These are phyloP conservation scores for Auriscalpium vulgare DNA, from an alignment of 768 basidiomycete genomes.

Conservation along the genomic window DNA sequence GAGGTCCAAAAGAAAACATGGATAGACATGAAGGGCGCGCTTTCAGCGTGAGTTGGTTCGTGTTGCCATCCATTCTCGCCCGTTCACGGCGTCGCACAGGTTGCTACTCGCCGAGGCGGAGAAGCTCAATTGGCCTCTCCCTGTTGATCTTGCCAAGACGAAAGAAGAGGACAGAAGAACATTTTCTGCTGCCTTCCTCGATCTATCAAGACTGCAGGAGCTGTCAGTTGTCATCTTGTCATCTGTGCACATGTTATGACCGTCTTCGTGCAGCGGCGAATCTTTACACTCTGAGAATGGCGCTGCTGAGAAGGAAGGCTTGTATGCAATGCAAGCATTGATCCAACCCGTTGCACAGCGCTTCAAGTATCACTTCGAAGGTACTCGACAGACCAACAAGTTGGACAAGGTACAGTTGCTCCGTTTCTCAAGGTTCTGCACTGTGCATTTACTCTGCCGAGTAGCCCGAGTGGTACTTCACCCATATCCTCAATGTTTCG, in stretches of 20 bases:
- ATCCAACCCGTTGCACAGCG: slow-evolving; percentile 76
- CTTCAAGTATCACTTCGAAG: slow-evolving; percentile 95
- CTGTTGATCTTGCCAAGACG: slow-evolving; percentile 54
- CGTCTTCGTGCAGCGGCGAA: slow-evolving; percentile 37
- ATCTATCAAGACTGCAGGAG: slow-evolving; percentile 68
- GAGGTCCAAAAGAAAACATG: slow-evolving; percentile 66
- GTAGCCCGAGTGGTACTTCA: slow-evolving; percentile 97
- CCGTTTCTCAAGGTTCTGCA: not conserved
- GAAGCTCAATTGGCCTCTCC: slow-evolving; percentile 77
- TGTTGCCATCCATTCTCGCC: slow-evolving; percentile 2
- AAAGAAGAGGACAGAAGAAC: slow-evolving; percentile 41
- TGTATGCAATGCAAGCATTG: slow-evolving; percentile 82
- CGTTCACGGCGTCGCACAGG: slow-evolving; percentile 30
- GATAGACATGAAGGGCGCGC: slow-evolving; percentile 57
- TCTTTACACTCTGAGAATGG: slow-evolving; percentile 28
- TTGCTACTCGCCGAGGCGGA: slow-evolving; percentile 58
- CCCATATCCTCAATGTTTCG: slow-evolving; percentile 79
- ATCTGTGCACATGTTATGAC: slow-evolving; percentile 3
- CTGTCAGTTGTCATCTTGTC: slow-evolving; percentile 42
- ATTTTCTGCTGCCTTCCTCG: slow-evolving; percentile 75
- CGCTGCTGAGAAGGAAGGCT: slow-evolving; percentile 39
- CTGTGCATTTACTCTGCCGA: not conserved
- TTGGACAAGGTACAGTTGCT: slow-evolving; percentile 68
- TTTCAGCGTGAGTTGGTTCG: slow-evolving; percentile 43
- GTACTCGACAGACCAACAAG: slow-evolving; percentile 77